Conservation (phyloP, 2,329 filamentous ascomycete species). For the Cryphonectria nitschkei region DNA sequence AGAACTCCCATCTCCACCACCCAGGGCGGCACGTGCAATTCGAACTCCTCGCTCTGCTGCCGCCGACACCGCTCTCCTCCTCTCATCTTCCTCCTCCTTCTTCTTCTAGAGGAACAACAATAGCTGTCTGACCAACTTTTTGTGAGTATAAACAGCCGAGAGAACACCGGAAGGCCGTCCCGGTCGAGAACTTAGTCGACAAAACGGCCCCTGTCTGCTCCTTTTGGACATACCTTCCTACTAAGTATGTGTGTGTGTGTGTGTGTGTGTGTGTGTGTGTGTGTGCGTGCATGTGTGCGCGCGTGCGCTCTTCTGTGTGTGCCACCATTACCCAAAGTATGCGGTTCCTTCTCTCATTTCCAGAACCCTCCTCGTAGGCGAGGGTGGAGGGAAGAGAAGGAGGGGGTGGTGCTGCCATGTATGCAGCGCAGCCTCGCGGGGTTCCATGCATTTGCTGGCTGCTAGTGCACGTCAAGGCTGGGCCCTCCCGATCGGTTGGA, state of each 20-base stretch:
- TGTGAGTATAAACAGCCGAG: not conserved
- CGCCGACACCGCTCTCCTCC: not conserved
- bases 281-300: not conserved
- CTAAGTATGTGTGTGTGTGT: not conserved
- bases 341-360: not conserved
- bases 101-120: not conserved
- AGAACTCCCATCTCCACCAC: not conserved
- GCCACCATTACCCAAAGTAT: not conserved
- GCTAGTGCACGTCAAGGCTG: not conserved
- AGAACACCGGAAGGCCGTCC: not conserved
- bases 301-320: not conserved
- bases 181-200: not conserved
- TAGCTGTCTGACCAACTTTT: not conserved
- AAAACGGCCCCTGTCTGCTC: not conserved
- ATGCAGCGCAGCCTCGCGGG: conserved; percentile 10
- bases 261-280: not conserved
- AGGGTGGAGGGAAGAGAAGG: not conserved
- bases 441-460: not conserved
- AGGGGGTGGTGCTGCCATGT: too few species aligned
- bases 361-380: not conserved
- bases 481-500: not conserved
- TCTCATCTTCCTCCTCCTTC: not conserved
- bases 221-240: not conserved
- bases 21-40: not conserved
- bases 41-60: not conserved